Percentiles rank a stretch among this genome's conserved stretches.
These are phyloP conservation scores for Stropharia rugosoannulata DNA, from an alignment of 768 basidiomycete genomes.

Conservation along the genomic window DNA sequence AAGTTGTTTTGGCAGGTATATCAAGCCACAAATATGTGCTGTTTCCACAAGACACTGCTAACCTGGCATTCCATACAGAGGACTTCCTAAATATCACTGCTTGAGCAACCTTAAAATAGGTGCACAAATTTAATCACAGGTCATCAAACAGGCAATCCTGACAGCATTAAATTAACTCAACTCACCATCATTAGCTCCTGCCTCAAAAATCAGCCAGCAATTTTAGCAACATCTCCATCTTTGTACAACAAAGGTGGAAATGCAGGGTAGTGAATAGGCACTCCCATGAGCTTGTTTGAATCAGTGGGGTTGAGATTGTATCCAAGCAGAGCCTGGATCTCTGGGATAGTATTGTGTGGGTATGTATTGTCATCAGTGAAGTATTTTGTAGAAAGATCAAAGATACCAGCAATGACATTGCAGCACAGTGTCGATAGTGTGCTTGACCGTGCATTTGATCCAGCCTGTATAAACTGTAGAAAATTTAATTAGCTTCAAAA, in stretches of 20 bases:
- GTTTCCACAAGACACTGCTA: too few species aligned
- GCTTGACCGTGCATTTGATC: not conserved
- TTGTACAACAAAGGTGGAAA: not conserved
- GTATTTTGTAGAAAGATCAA: not conserved
- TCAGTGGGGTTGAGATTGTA: not conserved
- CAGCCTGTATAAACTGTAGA: not conserved
- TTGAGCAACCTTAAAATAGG: not conserved
- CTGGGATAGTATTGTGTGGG: not conserved
- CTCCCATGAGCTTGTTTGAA: not conserved
- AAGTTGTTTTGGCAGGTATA: too few species aligned
- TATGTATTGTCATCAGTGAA: not conserved
- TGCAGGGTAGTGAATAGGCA: not conserved
- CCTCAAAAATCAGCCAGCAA: not conserved
- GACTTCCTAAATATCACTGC: not conserved
- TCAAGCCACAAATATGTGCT: too few species aligned
- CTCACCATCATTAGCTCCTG: not conserved
- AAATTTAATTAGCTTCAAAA: not conserved
- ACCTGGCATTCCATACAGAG: too few species aligned
- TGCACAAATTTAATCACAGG: not conserved
- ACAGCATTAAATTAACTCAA: not conserved
- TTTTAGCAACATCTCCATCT: not conserved
- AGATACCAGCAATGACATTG: too few species aligned
- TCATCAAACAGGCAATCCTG: not conserved
- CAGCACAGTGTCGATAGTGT: not conserved
- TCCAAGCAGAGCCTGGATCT: not conserved